A percentile compares a stretch with the other conserved stretches of the same genome.
phyloP scores from a whole-genome alignment of 129 eudicot species.

The Glebionis coronaria region DNA sequence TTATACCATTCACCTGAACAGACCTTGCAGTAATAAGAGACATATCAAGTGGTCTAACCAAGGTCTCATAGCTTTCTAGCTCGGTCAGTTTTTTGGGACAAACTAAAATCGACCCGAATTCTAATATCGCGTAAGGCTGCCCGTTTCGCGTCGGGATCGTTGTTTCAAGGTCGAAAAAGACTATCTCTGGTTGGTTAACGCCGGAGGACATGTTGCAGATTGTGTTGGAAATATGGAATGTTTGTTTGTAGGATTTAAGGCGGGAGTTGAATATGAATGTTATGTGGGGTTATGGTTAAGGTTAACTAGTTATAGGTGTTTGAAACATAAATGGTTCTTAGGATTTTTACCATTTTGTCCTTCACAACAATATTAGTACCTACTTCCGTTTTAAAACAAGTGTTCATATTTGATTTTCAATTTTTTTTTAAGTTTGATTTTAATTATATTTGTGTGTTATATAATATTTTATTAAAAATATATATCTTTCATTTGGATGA shows the following conservation, averaged over 20 bases:
- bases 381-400: too few relatives aligned
- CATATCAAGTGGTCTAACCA: slow-evolving; percentile 62
- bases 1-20: slow-evolving; percentile 60
- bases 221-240: not conserved
- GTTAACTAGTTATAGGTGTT: too few relatives aligned
- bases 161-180: slow-evolving; percentile 89
- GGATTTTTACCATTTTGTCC: too few relatives aligned
- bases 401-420: too few relatives aligned
- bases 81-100: slow-evolving; percentile 81
- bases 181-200: slow-evolving; percentile 59
- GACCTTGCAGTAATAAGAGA: slow-evolving; percentile 48
- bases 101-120: slow-evolving; percentile 86
- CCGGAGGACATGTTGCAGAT: slow-evolving; percentile 27
- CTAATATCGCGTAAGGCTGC: slow-evolving; percentile 54
- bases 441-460: too few relatives aligned
- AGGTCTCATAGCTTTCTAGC: slow-evolving; percentile 66
- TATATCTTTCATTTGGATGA: too few relatives aligned
- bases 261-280: not conserved
- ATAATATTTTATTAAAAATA: too few relatives aligned
- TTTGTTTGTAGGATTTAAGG: not conserved
- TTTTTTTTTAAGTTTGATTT: too few relatives aligned
- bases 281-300: too few relatives aligned
- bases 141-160: slow-evolving; percentile 59
- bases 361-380: too few relatives aligned
- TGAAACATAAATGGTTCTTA: too few relatives aligned